phyloP scores from a whole-genome alignment of 352 stramenopile species.

The Phytophthora constricta region DNA sequence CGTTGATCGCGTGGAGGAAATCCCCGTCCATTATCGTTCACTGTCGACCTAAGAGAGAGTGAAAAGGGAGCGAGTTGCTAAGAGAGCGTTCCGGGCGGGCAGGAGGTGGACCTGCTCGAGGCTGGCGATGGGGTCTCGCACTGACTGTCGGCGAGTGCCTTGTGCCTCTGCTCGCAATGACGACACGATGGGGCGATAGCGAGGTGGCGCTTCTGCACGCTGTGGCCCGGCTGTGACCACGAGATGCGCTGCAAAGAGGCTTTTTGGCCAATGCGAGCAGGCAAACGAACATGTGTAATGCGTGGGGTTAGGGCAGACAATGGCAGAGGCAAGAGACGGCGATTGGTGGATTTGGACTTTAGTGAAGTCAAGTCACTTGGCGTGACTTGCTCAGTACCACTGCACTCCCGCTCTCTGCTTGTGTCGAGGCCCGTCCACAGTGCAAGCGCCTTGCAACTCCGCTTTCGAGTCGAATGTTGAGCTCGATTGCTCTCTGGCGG shows the following conservation, averaged over 20 bases:
- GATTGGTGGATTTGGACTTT: not conserved
- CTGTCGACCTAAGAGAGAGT: not conserved
- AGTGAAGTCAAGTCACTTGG: no score
- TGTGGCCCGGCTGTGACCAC: no score
- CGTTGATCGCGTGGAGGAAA: slow-evolving; percentile 82
- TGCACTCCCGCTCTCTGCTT: not conserved
- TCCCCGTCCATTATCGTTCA: slow-evolving; percentile 68
- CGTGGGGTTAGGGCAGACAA: not conserved
- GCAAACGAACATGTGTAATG: slow-evolving; percentile 4
- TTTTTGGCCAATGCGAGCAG: not conserved
- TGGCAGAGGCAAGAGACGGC: not conserved
- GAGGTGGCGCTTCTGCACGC: slow-evolving; percentile 6
- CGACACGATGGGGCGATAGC: not conserved
- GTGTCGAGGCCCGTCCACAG: no score
- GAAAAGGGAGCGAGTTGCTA: not conserved
- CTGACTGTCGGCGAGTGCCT: not conserved
- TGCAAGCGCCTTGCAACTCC: no score
- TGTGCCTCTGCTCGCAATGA: not conserved
- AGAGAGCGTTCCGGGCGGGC: slow-evolving; percentile 8
- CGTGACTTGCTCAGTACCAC: no score
- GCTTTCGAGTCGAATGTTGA: no score
- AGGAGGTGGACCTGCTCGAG: not conserved
- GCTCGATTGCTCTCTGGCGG: no score
- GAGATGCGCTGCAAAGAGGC: no score
- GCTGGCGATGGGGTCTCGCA: not conserved